Evolutionary conservation across 148 eudicot genomes (phyloP), one percentile per base, ranked within the genome.

Genomic region (Rhododendron vialii): DNA sequence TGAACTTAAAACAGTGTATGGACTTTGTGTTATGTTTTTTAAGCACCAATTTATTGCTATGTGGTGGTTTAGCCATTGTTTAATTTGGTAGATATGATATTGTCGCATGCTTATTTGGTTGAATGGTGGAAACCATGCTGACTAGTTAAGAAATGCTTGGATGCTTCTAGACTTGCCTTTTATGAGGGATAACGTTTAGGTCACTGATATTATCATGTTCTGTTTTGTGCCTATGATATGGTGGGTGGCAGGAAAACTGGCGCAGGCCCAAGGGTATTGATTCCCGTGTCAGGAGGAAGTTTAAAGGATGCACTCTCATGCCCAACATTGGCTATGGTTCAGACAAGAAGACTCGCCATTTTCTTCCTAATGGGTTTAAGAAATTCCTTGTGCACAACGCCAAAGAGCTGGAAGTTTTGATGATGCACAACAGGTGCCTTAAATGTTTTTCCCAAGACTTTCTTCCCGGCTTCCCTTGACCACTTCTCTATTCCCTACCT

Each of bases 241-340:
- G 11, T 84, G 73, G 35, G 41, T 57, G 47, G 22, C 67, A 92
- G 86, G 65, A 77, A 88, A 88, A 51, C 85, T 88, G 88, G 87
- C 90, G 87, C 59, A 88, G 87, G 78, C 91, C 90, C 6, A 89
- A 89, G 88, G 89, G 90, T 89, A 89, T 85, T 87, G 90, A 89
- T 83, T 86, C 89, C 28, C 85, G 81, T n/a, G 91, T 87, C 14
- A 87, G 89, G 89, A 84, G 91, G 45, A 87, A 89, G 84, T 87
- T 85, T 82, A 87, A 87, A 71, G 91, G 89, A 82, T 55, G 61
- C 53, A 82, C 67, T 30, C 87, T 86, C 17, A 83, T 88, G 88
- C 90, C 88, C 7, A 88, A 88, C 80, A 88, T 88, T 75, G 90
- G 90, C 3, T 87, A 77, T 73, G 86, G 86, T 15, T 87, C 88